Percentiles rank a stretch among this genome's conserved stretches.
Evolutionary conservation across 2,329 filamentous ascomycete species (phyloP).

Genomic region (Akanthomyces lecanii): DNA sequence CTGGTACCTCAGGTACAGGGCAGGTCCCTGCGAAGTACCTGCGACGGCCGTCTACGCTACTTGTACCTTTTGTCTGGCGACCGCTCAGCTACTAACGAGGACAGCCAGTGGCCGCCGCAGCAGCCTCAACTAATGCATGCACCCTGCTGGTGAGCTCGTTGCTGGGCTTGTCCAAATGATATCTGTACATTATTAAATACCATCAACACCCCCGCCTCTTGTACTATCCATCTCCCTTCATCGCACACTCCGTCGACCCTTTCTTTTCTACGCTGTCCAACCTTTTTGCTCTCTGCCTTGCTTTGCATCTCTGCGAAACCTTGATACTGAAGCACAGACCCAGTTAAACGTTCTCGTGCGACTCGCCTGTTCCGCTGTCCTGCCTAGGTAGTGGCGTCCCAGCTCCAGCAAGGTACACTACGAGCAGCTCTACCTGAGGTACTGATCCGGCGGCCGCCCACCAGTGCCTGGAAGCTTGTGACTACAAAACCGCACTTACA

Average conservation of each 20-base stretch:
- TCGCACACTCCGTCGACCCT: not conserved
- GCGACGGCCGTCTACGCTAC: not conserved
- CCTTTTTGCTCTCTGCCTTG: not conserved
- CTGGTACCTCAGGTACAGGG: slow-evolving; percentile 1
- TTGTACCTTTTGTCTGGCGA: not conserved
- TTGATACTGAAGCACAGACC: not conserved
- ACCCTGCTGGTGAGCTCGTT: not conserved
- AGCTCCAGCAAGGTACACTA: not conserved
- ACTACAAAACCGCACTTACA: slow-evolving; percentile 7
- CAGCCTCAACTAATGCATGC: slow-evolving; percentile 7
- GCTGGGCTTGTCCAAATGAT: not conserved
- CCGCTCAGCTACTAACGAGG: not conserved
- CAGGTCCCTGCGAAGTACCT: not conserved
- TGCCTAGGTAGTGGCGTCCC: not conserved
- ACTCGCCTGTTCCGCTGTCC: not conserved
- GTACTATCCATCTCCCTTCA: slow-evolving; percentile 4
- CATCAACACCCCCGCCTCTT: slow-evolving; percentile 13
- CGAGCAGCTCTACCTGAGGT: not conserved
- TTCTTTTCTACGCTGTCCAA: not conserved
- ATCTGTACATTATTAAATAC: slow-evolving; percentile 8
- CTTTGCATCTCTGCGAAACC: not conserved
- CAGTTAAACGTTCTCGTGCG: not conserved
- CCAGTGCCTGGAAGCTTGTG: not conserved
- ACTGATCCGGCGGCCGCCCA: not conserved
- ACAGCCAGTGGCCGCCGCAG: not conserved